Conservation (phyloP, 306 rosid species). For the Quercus agrifolia region DNA sequence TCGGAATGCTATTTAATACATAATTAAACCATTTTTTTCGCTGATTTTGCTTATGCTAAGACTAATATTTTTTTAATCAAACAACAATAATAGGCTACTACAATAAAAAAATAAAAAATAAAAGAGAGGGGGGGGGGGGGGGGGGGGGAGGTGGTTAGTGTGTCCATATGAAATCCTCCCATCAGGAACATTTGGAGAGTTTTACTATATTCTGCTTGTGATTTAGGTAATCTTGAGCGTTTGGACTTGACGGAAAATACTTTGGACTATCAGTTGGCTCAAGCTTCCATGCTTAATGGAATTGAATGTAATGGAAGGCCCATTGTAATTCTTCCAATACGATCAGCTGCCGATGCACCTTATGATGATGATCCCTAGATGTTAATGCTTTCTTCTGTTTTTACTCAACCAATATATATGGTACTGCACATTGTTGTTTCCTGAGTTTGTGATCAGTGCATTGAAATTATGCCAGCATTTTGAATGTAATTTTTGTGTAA, state of each 20-base stretch:
- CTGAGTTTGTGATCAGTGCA: background rate
- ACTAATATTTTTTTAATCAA: no score
- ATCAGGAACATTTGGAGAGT: background rate
- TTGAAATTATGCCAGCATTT: constrained; percentile 5
- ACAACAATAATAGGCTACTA: background rate
- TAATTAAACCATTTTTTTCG: background rate
- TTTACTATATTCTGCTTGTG: constrained; percentile 1
- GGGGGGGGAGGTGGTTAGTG: no score
- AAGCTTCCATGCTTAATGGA: constrained; percentile 37
- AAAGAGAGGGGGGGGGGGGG: no score
- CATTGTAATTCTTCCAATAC: constrained; percentile 40
- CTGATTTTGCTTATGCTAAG: background rate
- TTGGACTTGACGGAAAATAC: constrained; percentile 70
- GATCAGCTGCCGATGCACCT: constrained; percentile 32
- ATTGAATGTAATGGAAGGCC: constrained; percentile 38
- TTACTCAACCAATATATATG: background rate
- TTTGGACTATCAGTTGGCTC: constrained; percentile 44
- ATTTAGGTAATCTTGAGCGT: constrained; percentile 60
- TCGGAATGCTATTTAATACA: background rate
- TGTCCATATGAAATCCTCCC: background rate
- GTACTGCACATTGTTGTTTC: background rate
- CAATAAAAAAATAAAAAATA: no score
- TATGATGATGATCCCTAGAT: constrained; percentile 74
- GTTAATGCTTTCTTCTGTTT: background rate
- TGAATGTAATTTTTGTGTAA: constrained; percentile 1